Conservation (phyloP, 345 rosid genomes). For the Populus simonii region DNA sequence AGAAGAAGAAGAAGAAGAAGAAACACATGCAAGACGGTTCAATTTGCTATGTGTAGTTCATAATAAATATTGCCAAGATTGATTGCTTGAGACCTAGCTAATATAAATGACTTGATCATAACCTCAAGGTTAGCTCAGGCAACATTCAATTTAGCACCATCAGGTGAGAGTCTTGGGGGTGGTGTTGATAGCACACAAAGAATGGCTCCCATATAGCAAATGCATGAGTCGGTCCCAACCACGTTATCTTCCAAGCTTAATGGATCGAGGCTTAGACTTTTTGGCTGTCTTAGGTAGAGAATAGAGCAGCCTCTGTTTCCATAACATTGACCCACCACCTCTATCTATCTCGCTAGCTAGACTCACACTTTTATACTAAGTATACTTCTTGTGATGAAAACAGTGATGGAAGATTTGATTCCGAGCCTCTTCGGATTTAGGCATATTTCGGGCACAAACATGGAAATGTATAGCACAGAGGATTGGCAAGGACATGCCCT, state of each 20-base stretch:
- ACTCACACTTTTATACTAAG: neutral
- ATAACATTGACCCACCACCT: conserved; percentile 1
- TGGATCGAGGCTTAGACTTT: conserved; percentile 12
- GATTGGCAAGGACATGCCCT: too few species aligned
- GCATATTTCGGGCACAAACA: neutral
- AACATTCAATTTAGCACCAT: neutral
- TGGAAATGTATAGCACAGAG: too few species aligned
- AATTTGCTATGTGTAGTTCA: neutral
- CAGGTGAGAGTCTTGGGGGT: neutral
- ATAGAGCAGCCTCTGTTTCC: neutral
- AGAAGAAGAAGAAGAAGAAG: neutral
- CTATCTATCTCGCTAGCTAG: neutral
- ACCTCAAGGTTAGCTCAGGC: neutral
- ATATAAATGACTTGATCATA: neutral
- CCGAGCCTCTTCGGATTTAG: too few species aligned
- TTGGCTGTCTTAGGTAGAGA: neutral
- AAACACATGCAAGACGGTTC: neutral
- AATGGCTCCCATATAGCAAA: neutral
- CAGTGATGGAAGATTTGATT: neutral
- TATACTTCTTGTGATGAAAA: neutral
- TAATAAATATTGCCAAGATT: neutral
- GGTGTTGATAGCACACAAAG: neutral
- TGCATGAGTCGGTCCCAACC: neutral
- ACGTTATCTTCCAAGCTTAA: neutral
- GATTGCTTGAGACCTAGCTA: neutral